Evolutionary conservation across 2,329 filamentous ascomycete species (phyloP).

Genomic region (Fulvia fulva): DNA sequence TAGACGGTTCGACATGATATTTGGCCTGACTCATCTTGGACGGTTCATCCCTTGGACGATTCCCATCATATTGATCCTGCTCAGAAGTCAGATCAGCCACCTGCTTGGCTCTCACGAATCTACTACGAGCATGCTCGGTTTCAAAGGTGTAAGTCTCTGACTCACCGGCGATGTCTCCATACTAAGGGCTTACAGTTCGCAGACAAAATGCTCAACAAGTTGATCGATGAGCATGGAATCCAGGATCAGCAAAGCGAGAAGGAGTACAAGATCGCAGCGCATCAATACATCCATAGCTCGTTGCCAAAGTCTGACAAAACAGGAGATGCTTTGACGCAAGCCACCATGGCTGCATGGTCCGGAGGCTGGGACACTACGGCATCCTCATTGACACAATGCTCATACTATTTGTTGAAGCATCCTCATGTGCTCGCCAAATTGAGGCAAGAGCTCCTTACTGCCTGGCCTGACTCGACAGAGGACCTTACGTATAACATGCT

Average conservation of each 20-base stretch:
- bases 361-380: conserved; percentile 13
- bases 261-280: conserved; percentile 7
- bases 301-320: conserved; percentile 6
- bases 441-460: conserved; percentile 1
- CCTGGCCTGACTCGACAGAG: conserved; percentile 4
- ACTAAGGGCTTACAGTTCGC: conserved; percentile 5
- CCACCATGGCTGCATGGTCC: conserved; percentile 10
- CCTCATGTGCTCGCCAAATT: not conserved
- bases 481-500: not conserved
- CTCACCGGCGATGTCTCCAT: too few relatives aligned
- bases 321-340: not conserved
- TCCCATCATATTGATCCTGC: conserved; percentile 4
- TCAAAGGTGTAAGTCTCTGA: conserved; percentile 7
- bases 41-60: conserved; percentile 8
- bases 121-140: conserved; percentile 6
- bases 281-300: conserved; percentile 9
- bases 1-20: conserved; percentile 7
- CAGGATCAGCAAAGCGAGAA: conserved; percentile 2
- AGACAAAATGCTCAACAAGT: conserved; percentile 9
- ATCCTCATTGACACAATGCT: conserved; percentile 2
- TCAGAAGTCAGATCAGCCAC: not conserved
- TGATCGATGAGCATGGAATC: conserved; percentile 6
- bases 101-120: not conserved
- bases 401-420: conserved; percentile 1
- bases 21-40: conserved; percentile 12